Base-by-base conservation (phyloP, 306 rosid species). In the Abrus pulchellus region DNA sequence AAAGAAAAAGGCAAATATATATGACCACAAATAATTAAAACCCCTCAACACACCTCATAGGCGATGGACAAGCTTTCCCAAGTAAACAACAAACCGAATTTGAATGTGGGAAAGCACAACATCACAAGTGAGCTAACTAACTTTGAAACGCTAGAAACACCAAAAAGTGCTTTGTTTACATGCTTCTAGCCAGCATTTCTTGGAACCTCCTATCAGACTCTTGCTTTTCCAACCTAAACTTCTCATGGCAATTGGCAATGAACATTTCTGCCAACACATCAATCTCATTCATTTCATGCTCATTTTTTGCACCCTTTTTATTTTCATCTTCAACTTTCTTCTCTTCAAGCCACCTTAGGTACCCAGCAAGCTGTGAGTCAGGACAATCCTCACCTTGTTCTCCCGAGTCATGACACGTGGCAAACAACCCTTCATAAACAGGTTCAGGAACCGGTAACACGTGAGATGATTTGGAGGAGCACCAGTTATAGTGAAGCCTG, bases 401-500 rank as follows among this genome's bases (percentile, higher is more conserved):
- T 9, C 4, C 12, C 0, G 29, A 53, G 60, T 20, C 9, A 2
- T 4, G 14, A 9, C 36, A 14, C 55, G 86, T 14, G 1, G 66
- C 50, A 0, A 48, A 60, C 67, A 85, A 30, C 5, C 84, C 94
- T 49, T 89, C 90, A 36, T 76, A 91, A 28, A 87, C 85, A 0
- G 73, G 86, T 0, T 89, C 85, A 0, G 93, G 96, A 9, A 93
- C 97, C 0, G 99, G 99, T 54, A 93, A 76, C 7, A 93, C 95
- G 38, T 96, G 99, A 3, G 94, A 89, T 5, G 94, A 86, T 64
- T 81, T 85, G 0, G 97, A 91, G 14, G 99, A 93, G 68, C 97
- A 89, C 94, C 97, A 96, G 29, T 96, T 96, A 29, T 96, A 96
- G 79, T 96, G 99, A 55, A 96, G 88, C 43, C 99, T 81, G 56